phyloP scores from a whole-genome alignment of 192 early-diverging fungal species.

The Umbelopsis vinacea region DNA sequence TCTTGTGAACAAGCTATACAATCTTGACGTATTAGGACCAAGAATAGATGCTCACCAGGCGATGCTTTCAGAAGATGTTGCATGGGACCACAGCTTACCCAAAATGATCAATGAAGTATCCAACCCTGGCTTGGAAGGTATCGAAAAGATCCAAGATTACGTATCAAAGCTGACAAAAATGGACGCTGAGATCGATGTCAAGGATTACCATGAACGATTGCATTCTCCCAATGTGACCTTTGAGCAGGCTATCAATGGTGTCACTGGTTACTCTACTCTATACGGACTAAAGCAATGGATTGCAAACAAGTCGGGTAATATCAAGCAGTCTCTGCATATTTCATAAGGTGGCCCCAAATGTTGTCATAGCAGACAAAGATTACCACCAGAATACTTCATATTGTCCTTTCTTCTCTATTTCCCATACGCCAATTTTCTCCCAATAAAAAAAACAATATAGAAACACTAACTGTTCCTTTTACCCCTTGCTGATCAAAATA shows the following conservation, averaged over 20 bases:
- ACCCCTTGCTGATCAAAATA: too few species aligned
- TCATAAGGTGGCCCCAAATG: background rate
- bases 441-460: too few species aligned
- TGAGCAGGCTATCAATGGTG: slow-evolving; percentile 25
- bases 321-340: background rate
- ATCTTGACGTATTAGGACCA: background rate
- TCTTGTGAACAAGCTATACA: slow-evolving; percentile 17
- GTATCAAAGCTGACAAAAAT: background rate
- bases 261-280: slow-evolving; percentile 23
- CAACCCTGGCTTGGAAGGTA: background rate
- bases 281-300: slow-evolving; percentile 35
- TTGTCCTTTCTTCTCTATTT: too few species aligned
- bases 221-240: background rate
- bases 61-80: slow-evolving; percentile 31
- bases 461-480: too few species aligned
- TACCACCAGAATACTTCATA: too few species aligned
- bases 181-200: background rate
- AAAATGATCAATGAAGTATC: slow-evolving; percentile 16
- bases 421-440: too few species aligned
- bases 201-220: background rate
- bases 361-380: too few species aligned
- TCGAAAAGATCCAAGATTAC: background rate
- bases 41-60: slow-evolving; percentile 27
- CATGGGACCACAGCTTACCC: slow-evolving; percentile 30
- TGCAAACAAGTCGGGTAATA: slow-evolving; percentile 10